phyloP scores from a whole-genome alignment of 352 stramenopile genomes.

The Globisporangium takayamanum region DNA sequence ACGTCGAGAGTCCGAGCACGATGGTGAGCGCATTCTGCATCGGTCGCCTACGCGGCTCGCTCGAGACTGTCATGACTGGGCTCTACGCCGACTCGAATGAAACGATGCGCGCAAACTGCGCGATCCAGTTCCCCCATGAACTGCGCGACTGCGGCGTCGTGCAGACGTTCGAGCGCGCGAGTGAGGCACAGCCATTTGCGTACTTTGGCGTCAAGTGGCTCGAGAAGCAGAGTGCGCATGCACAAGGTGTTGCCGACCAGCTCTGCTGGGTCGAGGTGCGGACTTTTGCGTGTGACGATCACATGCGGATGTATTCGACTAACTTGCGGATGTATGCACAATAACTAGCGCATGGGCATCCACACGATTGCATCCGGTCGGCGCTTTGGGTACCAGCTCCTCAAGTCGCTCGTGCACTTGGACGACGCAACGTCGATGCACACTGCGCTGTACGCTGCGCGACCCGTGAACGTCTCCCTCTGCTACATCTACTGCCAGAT shows the following conservation, averaged over 20 bases:
- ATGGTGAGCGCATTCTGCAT: slow-evolving; percentile 52
- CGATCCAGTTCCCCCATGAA: slow-evolving; percentile 39
- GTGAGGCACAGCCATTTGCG: slow-evolving; percentile 26
- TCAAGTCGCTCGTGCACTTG: slow-evolving; percentile 50
- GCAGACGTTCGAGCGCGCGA: slow-evolving; percentile 30
- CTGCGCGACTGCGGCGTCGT: slow-evolving; percentile 43
- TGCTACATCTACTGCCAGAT: slow-evolving; percentile 60
- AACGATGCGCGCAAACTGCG: slow-evolving; percentile 34
- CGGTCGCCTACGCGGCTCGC: slow-evolving; percentile 32
- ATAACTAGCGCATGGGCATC: slow-evolving; percentile 24
- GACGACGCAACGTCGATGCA: slow-evolving; percentile 12
- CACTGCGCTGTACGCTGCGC: slow-evolving; percentile 5
- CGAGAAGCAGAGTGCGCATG: slow-evolving; percentile 23
- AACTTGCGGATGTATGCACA: neutral
- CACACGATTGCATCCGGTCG: slow-evolving; percentile 22
- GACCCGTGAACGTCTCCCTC: slow-evolving; percentile 41
- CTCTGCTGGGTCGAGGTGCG: slow-evolving; percentile 52
- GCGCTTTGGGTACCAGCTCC: slow-evolving; percentile 48
- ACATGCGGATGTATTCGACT: neutral
- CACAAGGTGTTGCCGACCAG: slow-evolving; percentile 31
- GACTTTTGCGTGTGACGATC: neutral
- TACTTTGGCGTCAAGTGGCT: slow-evolving; percentile 67
- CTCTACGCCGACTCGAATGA: slow-evolving; percentile 37
- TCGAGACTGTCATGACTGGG: slow-evolving; percentile 42
- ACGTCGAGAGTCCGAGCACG: slow-evolving; percentile 20